These are phyloP conservation scores for Candida saitoana DNA, from an alignment of 805 yeast species.

Conservation along the genomic window DNA sequence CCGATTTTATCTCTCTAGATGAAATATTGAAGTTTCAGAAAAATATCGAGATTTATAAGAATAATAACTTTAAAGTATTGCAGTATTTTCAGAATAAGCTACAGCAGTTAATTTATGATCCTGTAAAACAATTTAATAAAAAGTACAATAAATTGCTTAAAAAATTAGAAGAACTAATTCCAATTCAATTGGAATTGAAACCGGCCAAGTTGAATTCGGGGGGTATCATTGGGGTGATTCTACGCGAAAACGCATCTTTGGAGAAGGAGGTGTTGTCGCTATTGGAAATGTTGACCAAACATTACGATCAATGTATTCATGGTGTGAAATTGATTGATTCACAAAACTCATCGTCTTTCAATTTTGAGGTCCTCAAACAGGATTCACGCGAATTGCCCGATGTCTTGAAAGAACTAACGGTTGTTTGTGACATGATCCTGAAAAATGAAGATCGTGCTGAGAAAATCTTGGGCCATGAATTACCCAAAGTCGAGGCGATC, in stretches of 20 bases:
- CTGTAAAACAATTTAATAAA: conserved; percentile 13
- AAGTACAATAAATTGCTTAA: conserved; percentile 13
- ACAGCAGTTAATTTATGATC: conserved; percentile 14
- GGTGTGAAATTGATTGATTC: conserved; percentile 37
- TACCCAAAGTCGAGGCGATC: conserved; percentile 13
- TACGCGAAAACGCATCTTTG: conserved; percentile 42
- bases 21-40: conserved; percentile 23
- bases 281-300: conserved; percentile 69
- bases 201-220: conserved; percentile 12
- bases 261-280: conserved; percentile 70
- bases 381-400: conserved; percentile 56
- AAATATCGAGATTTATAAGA: conserved; percentile 25
- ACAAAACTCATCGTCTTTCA: conserved; percentile 17
- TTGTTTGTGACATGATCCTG: conserved; percentile 31
- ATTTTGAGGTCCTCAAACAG: conserved; percentile 42
- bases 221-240: conserved; percentile 17
- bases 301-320: conserved; percentile 72
- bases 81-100: conserved; percentile 14
- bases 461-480: conserved; percentile 15
- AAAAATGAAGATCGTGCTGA: conserved; percentile 32
- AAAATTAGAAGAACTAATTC: conserved; percentile 17
- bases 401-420: conserved; percentile 47
- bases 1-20: conserved; percentile 32
- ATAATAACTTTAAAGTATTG: conserved; percentile 21
- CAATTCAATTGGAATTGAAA: conserved; percentile 14